Evolutionary conservation across 2,329 filamentous ascomycete species (phyloP).

Genomic region (Penicillium sp.): DNA sequence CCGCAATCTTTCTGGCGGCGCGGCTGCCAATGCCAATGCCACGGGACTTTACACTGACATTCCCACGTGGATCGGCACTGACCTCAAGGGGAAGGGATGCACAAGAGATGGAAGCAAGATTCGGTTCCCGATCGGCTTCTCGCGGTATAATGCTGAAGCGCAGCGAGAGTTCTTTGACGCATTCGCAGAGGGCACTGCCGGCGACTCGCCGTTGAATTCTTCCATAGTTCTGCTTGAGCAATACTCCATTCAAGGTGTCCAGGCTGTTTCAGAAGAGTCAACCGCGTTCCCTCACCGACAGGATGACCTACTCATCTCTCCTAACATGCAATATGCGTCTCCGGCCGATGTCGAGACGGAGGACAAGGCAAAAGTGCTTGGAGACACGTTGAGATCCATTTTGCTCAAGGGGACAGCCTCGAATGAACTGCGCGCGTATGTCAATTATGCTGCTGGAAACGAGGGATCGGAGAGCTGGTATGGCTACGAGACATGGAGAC

Average conservation of each 20-base stretch:
- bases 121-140: conserved; percentile 48
- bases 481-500: conserved; percentile 56
- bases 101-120: conserved; percentile 42
- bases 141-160: conserved; percentile 41
- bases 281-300: conserved; percentile 52
- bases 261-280: conserved; percentile 36
- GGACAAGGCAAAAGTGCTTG: conserved; percentile 39
- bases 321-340: conserved; percentile 42
- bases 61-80: conserved; percentile 46
- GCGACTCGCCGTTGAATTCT: conserved; percentile 33
- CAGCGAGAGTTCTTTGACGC: conserved; percentile 40
- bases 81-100: conserved; percentile 38
- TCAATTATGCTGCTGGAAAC: conserved; percentile 59
- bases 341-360: conserved; percentile 37
- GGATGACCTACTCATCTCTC: conserved; percentile 47
- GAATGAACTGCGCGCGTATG: conserved; percentile 46
- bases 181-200: conserved; percentile 35
- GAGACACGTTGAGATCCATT: conserved; percentile 45
- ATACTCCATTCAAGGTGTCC: conserved; percentile 53
- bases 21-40: conserved; percentile 27
- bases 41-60: conserved; percentile 50
- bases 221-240: conserved; percentile 59
- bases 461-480: conserved; percentile 52
- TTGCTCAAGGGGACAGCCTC: conserved; percentile 42
- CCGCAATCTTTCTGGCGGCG: conserved; percentile 40